Evolutionary conservation across 257 asterid genomes (phyloP), one percentile per base, ranked within the genome.

Genomic region (Verbena officinalis): DNA sequence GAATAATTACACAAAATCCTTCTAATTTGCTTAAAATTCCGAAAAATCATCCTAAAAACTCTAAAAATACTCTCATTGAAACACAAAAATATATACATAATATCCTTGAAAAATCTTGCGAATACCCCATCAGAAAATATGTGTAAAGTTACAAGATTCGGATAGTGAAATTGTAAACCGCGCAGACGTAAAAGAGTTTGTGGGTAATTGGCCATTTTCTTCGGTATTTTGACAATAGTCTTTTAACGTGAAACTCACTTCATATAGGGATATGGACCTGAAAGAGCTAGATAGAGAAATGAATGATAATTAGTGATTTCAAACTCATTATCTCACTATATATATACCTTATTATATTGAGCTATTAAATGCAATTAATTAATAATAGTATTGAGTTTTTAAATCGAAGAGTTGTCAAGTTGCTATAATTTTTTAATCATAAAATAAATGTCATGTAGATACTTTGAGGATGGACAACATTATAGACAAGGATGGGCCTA

Each of bases 401-500:
- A 8, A 42, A 12, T 42, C 44, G 3, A 36, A 9, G 40, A 36
- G 40, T 36, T 4, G 4, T 36, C 8, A 7, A 36, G 11, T 36
- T 4, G 11, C 11, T 36, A 9, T 9, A 2, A 2, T 36, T 2
- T 2, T 36, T 36, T 36, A 27, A 27, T 27, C 11, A 9, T 5
- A 6, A 49, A 4, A 17, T 22, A 22, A 0, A 50, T 50, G 34
- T 24, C n/a, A 22, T 21, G 38, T 23, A 23, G 39, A 23, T 9
- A 49, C n/a, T 20, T 49, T 19, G 55, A 27, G 53, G 20, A 11
- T 24, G 33, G 39, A 53, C 21, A 23, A 53, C 39, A 44, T 44
- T 44, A 44, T 44, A n/a, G 58, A 43, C 58, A 61, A 13, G 30
- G 46, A 38, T 4, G 24, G 71, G 46, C 55, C 61, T 52, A 64